Evolutionary conservation across 164 flowering plant genomes (phyloP).

Genomic region (Nelumbo lutea): DNA sequence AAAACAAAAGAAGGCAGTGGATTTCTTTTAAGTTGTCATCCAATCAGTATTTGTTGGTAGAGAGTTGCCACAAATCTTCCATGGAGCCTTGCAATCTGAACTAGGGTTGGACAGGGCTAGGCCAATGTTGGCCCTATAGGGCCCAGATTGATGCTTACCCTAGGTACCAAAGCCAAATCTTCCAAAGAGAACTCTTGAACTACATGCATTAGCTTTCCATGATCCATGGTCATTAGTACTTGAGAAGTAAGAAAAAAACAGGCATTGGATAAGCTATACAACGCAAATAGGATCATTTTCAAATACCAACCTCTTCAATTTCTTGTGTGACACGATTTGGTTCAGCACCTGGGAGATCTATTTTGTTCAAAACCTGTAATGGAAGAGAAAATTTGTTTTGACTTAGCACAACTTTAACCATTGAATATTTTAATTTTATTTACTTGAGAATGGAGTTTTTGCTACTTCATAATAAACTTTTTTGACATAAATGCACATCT

Average conservation of each 20-base stretch:
- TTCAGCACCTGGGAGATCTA: slow-evolving; percentile 98
- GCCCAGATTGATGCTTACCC: no score
- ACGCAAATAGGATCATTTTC: slow-evolving; percentile 2
- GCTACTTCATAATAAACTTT: neutral
- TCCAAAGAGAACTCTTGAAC: neutral
- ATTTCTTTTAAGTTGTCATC: no score
- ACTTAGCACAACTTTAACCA: neutral
- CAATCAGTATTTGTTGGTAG: no score
- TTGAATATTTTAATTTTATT: no score
- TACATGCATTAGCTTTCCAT: neutral
- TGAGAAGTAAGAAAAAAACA: no score
- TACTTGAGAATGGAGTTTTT: no score
- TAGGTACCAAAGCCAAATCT: neutral
- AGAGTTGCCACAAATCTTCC: no score
- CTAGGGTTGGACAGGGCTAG: no score
- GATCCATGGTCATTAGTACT: neutral
- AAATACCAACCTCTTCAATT: slow-evolving; percentile 87
- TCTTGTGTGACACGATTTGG: slow-evolving; percentile 72
- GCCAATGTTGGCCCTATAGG: no score
- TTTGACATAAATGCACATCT: neutral
- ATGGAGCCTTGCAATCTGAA: no score
- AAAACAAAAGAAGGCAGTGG: no score
- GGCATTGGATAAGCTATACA: neutral
- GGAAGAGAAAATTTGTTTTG: neutral
- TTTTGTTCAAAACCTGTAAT: slow-evolving; percentile 88